Evolutionary conservation across 2,329 filamentous ascomycete genomes (phyloP), one percentile per base, ranked within the genome.

Genomic region (Colletotrichum spaethianum): DNA sequence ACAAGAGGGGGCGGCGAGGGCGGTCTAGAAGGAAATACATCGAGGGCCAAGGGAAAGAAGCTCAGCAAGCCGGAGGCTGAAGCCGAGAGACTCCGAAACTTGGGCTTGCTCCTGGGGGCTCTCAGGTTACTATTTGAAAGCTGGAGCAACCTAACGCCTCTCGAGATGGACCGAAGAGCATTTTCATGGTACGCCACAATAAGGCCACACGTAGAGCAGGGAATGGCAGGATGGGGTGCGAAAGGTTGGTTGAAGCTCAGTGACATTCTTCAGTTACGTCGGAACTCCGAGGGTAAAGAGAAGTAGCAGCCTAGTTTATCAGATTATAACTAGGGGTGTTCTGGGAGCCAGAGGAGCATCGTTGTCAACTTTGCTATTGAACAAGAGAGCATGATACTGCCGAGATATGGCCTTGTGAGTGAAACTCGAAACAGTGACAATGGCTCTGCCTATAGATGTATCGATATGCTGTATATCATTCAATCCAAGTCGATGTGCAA

Each of bases 131-230:
- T 97, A 1, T 95, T 91, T 76, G 85, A 87, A 57, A 96, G 93
- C 73, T 97, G 94, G 95, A 86, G 87, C n/a, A 86, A 90, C 38
- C 79, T 97, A 42, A 86, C 82, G 33, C 82, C 83, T 4, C 85
- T 88, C 20, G 93, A 97, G 76, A 83, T 97, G 63, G 93, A 97
- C 78, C 87, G 87, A 73, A 88, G 91, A 71, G 93, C 94, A 23
- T 97, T 94, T 93, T 84, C 84, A 14, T 97, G 94, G 94, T 97
- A 97, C 81, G 85, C 93, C 1, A 87, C 89, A 28, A 90, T 95
- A 26, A 86, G 95, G 74, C 94, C 94, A 0, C 91, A 94, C 26
- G 93, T 97, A 2, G 91, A 93, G 70, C 83, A 86, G 68, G 95
- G 94, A 0, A 89, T 90, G 59, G 89, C 90, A 26, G 94, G 95